These are phyloP conservation scores for Actinidia polygama DNA, from an alignment of 179 eudicot genomes.

Conservation along the genomic window DNA sequence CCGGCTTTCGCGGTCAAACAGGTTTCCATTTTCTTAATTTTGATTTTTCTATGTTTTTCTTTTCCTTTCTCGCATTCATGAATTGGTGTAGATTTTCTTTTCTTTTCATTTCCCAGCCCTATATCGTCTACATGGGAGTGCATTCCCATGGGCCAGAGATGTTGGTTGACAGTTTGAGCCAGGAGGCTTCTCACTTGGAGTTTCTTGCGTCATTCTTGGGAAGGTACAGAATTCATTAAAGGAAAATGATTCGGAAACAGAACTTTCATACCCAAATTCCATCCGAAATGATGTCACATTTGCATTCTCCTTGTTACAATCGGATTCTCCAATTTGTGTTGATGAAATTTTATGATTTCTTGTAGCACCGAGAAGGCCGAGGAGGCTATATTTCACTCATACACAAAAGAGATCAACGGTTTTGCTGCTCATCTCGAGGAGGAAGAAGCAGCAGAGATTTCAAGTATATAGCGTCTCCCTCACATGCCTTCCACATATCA, in stretches of 20 bases:
- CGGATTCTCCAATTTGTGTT: neutral
- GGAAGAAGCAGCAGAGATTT: conserved; percentile 37
- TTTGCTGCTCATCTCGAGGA: conserved; percentile 57
- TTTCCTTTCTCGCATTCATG: no score
- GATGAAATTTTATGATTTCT: neutral
- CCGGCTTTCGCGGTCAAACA: conserved; percentile 32
- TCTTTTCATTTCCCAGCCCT: conserved; percentile 35
- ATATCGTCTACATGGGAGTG: conserved; percentile 73
- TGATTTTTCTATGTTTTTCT: no score
- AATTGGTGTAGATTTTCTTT: no score
- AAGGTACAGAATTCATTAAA: conserved; percentile 29
- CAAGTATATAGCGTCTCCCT: conserved; percentile 27
- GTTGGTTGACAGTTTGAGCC: conserved; percentile 28
- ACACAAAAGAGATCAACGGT: conserved; percentile 44
- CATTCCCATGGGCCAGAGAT: conserved; percentile 49
- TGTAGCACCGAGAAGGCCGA: conserved; percentile 39
- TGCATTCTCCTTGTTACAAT: neutral
- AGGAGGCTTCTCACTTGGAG: conserved; percentile 43
- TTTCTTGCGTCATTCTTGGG: conserved; percentile 60
- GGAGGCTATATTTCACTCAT: conserved; percentile 49
- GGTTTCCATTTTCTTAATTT: conserved; percentile 21
- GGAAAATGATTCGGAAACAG: no score
- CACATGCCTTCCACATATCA: neutral
- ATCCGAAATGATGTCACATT: neutral
- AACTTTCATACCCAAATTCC: neutral